These are phyloP conservation scores for Leccinum uliginosum DNA, from an alignment of 768 basidiomycete species.

Conservation along the genomic window DNA sequence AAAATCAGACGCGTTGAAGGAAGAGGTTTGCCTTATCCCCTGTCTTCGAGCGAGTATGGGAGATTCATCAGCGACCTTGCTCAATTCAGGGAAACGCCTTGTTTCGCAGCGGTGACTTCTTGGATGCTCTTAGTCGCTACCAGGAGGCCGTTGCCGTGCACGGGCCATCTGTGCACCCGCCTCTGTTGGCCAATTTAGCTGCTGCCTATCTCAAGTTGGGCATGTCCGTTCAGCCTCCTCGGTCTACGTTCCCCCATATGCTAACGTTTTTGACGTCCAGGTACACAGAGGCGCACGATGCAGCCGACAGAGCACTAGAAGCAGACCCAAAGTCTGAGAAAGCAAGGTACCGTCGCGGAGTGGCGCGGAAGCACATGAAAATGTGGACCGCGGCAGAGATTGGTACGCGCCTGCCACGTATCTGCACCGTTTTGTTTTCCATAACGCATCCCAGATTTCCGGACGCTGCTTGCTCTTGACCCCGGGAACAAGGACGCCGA, in stretches of 20 bases:
- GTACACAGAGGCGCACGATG: conserved; percentile 26
- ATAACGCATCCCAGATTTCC: conserved; percentile 24
- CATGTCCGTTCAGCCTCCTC: conserved; percentile 23
- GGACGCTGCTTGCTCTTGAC: conserved; percentile 23
- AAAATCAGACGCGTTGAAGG: conserved; percentile 27
- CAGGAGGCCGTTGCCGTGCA: conserved; percentile 36
- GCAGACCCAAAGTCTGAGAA: conserved; percentile 31
- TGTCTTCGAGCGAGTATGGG: background rate
- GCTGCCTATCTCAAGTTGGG: conserved; percentile 40
- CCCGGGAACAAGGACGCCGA: conserved; percentile 19
- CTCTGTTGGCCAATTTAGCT: conserved; percentile 39
- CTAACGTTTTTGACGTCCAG: conserved; percentile 9
- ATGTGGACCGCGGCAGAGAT: conserved; percentile 15
- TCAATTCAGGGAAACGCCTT: conserved; percentile 41
- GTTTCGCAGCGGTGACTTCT: conserved; percentile 36
- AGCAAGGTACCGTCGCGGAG: conserved; percentile 33
- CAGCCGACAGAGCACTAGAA: conserved; percentile 24
- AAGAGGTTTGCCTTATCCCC: conserved; percentile 19
- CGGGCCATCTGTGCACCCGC: conserved; percentile 29
- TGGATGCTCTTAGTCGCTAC: conserved; percentile 38
- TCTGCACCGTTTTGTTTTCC: background rate
- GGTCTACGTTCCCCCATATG: background rate
- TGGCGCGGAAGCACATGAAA: conserved; percentile 30
- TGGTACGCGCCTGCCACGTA: conserved; percentile 16
- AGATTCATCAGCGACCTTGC: background rate